These are phyloP conservation scores for Ordospora pajunii DNA, from an alignment of 371 early-diverging fungal species.

Conservation along the genomic window DNA sequence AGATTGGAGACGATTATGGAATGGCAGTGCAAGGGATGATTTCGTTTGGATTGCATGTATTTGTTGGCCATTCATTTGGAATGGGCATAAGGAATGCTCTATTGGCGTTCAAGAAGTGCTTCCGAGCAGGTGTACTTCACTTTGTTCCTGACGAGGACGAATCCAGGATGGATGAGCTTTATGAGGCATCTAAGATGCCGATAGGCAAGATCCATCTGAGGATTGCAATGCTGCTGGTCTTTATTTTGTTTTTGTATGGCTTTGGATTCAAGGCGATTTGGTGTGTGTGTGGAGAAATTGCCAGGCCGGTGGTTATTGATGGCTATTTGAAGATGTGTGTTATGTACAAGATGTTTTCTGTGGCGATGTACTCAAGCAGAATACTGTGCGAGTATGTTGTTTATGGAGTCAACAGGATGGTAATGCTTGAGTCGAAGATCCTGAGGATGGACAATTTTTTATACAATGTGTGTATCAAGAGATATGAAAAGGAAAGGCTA, in stretches of 20 bases:
- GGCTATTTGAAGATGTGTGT: background rate
- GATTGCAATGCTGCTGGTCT: background rate
- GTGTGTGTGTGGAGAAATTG: background rate
- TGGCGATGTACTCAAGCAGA: background rate
- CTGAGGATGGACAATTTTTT: background rate
- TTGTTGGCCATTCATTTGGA: background rate
- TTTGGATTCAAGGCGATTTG: background rate
- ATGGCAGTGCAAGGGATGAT: background rate
- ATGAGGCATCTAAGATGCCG: background rate
- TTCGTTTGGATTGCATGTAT: background rate
- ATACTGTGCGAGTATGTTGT: background rate
- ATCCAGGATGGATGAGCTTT: background rate
- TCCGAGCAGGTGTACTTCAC: slow-evolving; percentile 3
- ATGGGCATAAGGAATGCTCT: background rate
- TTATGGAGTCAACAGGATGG: background rate
- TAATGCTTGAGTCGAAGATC: background rate
- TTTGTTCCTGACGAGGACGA: background rate
- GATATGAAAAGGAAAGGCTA: background rate
- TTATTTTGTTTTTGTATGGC: background rate
- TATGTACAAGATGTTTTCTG: background rate
- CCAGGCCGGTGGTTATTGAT: background rate
- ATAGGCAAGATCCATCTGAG: background rate
- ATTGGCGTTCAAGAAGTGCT: background rate
- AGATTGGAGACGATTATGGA: background rate
- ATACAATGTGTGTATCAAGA: background rate